A percentile compares a stretch with the other conserved stretches of the same genome.
Conservation (phyloP, 2,329 filamentous ascomycete genomes). For the Aspergillus tanneri region DNA sequence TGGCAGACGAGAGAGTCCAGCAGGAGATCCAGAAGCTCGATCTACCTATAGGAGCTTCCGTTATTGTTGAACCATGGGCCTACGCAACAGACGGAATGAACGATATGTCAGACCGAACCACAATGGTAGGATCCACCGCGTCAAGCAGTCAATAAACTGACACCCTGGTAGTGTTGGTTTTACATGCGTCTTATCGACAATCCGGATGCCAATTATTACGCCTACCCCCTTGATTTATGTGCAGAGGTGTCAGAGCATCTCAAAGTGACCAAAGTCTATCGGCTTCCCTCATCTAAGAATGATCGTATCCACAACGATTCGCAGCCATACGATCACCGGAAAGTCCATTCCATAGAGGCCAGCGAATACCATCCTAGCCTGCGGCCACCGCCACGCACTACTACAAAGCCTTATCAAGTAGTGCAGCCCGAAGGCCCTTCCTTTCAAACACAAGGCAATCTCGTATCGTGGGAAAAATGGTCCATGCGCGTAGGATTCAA, state of each 20-base stretch:
- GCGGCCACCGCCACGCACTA: slow-evolving; percentile 29
- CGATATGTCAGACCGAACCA: slow-evolving; percentile 48
- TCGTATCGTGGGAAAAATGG: slow-evolving; percentile 47
- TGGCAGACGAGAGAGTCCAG: slow-evolving; percentile 46
- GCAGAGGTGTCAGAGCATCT: slow-evolving; percentile 54
- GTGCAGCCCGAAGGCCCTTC: slow-evolving; percentile 39
- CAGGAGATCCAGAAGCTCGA: slow-evolving; percentile 40
- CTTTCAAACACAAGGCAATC: slow-evolving; percentile 32
- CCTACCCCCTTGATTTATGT: slow-evolving; percentile 56
- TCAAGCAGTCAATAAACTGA: not conserved
- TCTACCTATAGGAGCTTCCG: slow-evolving; percentile 46
- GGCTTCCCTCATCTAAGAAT: slow-evolving; percentile 45
- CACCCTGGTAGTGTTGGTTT: slow-evolving; percentile 34
- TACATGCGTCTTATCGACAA: slow-evolving; percentile 45
- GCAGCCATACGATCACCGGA: slow-evolving; percentile 35
- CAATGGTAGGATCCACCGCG: slow-evolving; percentile 43
- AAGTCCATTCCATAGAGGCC: slow-evolving; percentile 16
- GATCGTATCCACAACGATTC: slow-evolving; percentile 40
- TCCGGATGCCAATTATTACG: slow-evolving; percentile 57
- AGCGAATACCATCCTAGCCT: slow-evolving; percentile 40
- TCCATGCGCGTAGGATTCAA: slow-evolving; percentile 46
- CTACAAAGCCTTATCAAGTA: slow-evolving; percentile 39
- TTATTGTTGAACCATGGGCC: slow-evolving; percentile 56
- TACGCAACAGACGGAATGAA: slow-evolving; percentile 54
- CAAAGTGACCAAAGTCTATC: slow-evolving; percentile 52